Base-by-base conservation (phyloP, 257 asterid species). In the Catharanthus roseus region DNA sequence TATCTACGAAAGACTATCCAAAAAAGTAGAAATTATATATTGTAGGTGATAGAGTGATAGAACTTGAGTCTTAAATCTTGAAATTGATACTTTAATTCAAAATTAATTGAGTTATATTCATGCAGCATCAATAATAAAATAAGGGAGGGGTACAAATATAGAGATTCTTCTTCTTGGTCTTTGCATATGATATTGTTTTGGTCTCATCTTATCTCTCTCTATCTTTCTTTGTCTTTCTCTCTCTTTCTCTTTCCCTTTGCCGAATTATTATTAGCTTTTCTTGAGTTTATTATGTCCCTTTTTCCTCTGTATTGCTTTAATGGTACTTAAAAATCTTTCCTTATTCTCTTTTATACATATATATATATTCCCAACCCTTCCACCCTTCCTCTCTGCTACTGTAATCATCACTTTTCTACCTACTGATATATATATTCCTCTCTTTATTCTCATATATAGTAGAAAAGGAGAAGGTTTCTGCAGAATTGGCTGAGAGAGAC, bases 331-430 rank as follows among this genome's bases (percentile, higher is more conserved):
- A 36, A 64, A 65, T 47, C 24, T 41, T 45, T n/a, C 54, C 12
- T 1, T 42, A 34, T 28, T 60, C 29, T 56, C 68, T 51, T 72
- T n/a, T n/a, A n/a, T n/a, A n/a, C n/a, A n/a, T n/a, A n/a, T n/a
- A n/a, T n/a, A n/a, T n/a, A n/a, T n/a, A n/a, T n/a, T n/a, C n/a
- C n/a, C n/a, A n/a, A n/a, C n/a, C n/a, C n/a, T n/a, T n/a, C n/a
- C n/a, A n/a, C n/a, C n/a, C n/a, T n/a, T n/a, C n/a, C 42, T 8
- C 42, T 38, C 42, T 8, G 42, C 71, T 67, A 76, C 41, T 56
- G 71, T 71, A 82, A 89, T 82, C 84, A 87, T 86, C 76, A 77
- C 68, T 21, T 34, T 34, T 80, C 77, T 71, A 78, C 81, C 77
- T 51, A 75, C 72, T 75, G 71, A 70, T 78, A 72, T 66, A 67